A percentile compares a stretch with the other conserved stretches of the same genome.
phyloP scores from a whole-genome alignment of 192 early-diverging fungal species.

The Coemansia asiatica region DNA sequence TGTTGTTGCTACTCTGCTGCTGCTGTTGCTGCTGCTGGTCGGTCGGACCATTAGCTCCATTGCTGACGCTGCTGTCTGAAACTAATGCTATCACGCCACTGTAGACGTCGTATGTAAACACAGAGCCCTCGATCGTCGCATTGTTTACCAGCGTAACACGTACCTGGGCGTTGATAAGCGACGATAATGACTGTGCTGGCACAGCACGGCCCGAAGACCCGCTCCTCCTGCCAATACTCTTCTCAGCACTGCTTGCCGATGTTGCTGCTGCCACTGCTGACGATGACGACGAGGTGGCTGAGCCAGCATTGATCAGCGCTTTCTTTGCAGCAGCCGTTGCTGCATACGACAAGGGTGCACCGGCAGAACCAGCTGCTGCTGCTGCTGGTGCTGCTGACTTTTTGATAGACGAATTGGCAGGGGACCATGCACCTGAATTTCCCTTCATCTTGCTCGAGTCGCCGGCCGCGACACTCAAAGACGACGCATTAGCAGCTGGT shows the following conservation, averaged over 20 bases:
- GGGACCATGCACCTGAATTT: slow-evolving; percentile 12
- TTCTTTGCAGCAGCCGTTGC: slow-evolving; percentile 44
- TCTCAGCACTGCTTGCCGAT: slow-evolving; percentile 9
- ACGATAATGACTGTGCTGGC: slow-evolving; percentile 22
- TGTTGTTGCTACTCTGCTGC: slow-evolving; percentile 1
- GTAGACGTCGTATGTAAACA: slow-evolving; percentile 51
- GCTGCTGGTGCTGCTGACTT: neutral
- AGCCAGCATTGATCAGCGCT: neutral
- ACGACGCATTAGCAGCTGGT: neutral
- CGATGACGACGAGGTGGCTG: neutral
- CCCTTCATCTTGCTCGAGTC: slow-evolving; percentile 46
- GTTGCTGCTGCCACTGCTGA: no score
- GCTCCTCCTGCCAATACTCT: slow-evolving; percentile 12
- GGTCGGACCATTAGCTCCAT: no score
- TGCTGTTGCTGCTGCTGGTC: neutral
- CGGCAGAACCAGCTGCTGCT: neutral
- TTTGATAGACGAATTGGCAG: slow-evolving; percentile 2
- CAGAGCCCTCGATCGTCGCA: slow-evolving; percentile 24
- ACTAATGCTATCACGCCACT: slow-evolving; percentile 45
- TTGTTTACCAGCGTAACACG: slow-evolving; percentile 29
- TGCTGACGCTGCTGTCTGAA: slow-evolving; percentile 1
- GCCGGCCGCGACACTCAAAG: neutral
- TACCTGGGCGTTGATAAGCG: slow-evolving; percentile 28
- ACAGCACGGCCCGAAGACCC: slow-evolving; percentile 15
- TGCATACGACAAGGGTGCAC: slow-evolving; percentile 36